Conservation (phyloP, 192 early-diverging fungal species). For the Mortierella alpina region DNA sequence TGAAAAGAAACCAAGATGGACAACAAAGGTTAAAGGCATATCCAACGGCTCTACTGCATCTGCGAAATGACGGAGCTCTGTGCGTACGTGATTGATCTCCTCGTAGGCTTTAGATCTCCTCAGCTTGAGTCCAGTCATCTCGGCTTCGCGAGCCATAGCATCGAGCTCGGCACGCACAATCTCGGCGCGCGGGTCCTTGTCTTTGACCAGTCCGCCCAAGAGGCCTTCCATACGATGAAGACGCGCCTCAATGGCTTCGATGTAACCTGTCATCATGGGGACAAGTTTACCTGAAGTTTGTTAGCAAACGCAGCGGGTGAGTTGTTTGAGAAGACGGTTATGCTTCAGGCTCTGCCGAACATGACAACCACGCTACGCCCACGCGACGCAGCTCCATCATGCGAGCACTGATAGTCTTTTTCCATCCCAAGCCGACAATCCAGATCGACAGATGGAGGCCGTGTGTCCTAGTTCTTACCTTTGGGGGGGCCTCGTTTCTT, state of each 20-base stretch:
- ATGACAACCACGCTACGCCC: too few species aligned
- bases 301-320: slow-evolving; percentile 28
- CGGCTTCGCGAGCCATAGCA: slow-evolving; percentile 52
- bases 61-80: too few species aligned
- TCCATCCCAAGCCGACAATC: too few species aligned
- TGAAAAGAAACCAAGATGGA: background rate
- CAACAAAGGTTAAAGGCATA: background rate
- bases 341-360: too few species aligned
- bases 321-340: slow-evolving; percentile 3
- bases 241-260: slow-evolving; percentile 81
- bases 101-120: slow-evolving; percentile 50
- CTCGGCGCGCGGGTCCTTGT: slow-evolving; percentile 60
- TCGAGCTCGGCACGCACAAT: slow-evolving; percentile 55
- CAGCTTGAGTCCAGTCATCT: slow-evolving; percentile 53
- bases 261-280: slow-evolving; percentile 27
- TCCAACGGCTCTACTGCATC: too few species aligned
- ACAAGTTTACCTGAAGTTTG: slow-evolving; percentile 39
- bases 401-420: too few species aligned
- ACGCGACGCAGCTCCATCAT: too few species aligned
- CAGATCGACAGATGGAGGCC: too few species aligned
- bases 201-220: slow-evolving; percentile 65
- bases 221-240: slow-evolving; percentile 78
- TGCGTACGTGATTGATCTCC: slow-evolving; percentile 38
- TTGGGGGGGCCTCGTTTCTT: too few species aligned
- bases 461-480: too few species aligned